phyloP scores from a whole-genome alignment of 2,329 filamentous ascomycete species.

The Xylariaceae sp. region DNA sequence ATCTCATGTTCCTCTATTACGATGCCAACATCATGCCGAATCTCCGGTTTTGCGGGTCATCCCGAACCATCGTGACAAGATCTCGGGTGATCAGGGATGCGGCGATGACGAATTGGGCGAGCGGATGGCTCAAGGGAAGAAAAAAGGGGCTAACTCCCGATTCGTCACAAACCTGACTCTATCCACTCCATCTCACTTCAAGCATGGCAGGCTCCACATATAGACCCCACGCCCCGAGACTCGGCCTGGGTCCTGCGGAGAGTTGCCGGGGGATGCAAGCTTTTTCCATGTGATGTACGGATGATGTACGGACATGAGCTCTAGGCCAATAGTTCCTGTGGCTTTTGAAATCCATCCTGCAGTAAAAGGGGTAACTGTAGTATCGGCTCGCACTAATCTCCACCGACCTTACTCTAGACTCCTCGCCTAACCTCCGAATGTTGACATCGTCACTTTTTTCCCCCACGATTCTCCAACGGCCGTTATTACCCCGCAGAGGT shows the following conservation, averaged over 20 bases:
- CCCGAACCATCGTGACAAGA: not conserved
- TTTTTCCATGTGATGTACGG: not conserved
- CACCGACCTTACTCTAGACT: not conserved
- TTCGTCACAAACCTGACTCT: not conserved
- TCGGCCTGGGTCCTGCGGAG: not conserved
- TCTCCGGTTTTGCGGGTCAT: not conserved
- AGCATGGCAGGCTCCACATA: not conserved
- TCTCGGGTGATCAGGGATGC: not conserved
- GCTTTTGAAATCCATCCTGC: not conserved
- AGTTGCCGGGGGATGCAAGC: not conserved
- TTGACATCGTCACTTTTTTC: slow-evolving; percentile 8
- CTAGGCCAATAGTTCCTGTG: not conserved
- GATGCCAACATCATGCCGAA: not conserved
- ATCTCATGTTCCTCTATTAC: too few relatives aligned
- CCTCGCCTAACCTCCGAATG: slow-evolving; percentile 13
- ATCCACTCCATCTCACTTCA: not conserved
- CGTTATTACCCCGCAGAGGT: slow-evolving; percentile 19
- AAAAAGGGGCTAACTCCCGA: not conserved
- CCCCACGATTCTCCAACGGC: slow-evolving; percentile 2
- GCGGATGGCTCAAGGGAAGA: not conserved
- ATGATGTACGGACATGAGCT: not conserved
- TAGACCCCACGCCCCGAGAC: not conserved
- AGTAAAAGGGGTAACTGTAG: not conserved
- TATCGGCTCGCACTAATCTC: not conserved
- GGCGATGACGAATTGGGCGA: not conserved